Evolutionary conservation across 768 basidiomycete genomes (phyloP), one percentile per base, ranked within the genome.

Genomic region (Nidularia pulvinata): DNA sequence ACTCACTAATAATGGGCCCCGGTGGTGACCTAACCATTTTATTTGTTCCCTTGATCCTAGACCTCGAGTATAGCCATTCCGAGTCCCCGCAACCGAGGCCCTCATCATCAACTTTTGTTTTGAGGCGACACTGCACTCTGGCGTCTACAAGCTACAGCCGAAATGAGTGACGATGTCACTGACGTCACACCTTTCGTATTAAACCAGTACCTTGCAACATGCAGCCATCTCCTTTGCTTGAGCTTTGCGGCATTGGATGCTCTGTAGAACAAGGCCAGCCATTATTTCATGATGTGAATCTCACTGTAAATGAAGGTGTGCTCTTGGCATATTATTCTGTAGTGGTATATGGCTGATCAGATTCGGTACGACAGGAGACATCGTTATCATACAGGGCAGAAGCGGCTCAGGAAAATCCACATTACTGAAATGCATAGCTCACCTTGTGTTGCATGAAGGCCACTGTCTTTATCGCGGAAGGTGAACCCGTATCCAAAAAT

Each of bases 371-470:
- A 52, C 52, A 78, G 76, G 89, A 7, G 92, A 95, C 59, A 76
- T 95, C 33, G 56, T 94, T 39, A 75, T 93, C 13, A 61, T 95
- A n/a, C 86, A 84, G 55, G 94, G 93, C 7, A 83, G 81, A 60
- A 89, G 87, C 56, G 94, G 94, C 7, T 81, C 81, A 16, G 94
- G 93, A 49, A 89, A 89, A 65, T 85, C 86, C 1, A 93, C 93
- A 0, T 70, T 96, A 49, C 67, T 95, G 45, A 95, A 94, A 68
- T 93, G 90, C 61, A 76, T 95, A 22, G 85, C 92, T 32, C 88
- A 95, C 69, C 73, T 95, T 34, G 84, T 83, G 53, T 66, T 89
- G 5, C 90, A 91, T 62, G 71, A 77, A 6, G 88, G 93, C 2
- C 74, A 82, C 45, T 75, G 91, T 32, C 57, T 81, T 11, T 86